Evolutionary conservation across 805 yeast genomes (phyloP).

Genomic region (Ogataea paraovalis): DNA sequence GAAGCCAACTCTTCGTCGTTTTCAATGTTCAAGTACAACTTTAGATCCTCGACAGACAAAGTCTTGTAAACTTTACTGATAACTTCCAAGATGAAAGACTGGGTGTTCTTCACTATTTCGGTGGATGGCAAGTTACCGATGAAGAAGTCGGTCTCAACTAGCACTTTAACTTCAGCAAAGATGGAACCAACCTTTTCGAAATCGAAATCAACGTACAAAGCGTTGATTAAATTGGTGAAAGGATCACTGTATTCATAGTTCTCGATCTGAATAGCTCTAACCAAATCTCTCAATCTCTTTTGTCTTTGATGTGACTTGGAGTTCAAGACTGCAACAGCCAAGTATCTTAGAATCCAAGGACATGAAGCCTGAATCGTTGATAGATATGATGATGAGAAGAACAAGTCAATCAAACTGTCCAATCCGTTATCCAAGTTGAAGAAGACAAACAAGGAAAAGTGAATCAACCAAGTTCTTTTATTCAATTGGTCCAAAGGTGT

Average conservation of each 20-base stretch:
- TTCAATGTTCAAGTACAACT: slow-evolving; percentile 11
- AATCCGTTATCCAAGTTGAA: slow-evolving; percentile 49
- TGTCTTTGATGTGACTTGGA: slow-evolving; percentile 36
- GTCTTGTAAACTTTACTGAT: slow-evolving; percentile 24
- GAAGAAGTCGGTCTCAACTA: slow-evolving; percentile 56
- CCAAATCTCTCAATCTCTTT: slow-evolving; percentile 54
- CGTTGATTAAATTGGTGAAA: slow-evolving; percentile 51
- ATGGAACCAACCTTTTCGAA: slow-evolving; percentile 49
- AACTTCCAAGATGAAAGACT: slow-evolving; percentile 21
- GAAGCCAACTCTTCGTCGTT: slow-evolving; percentile 27
- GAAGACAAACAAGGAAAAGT: slow-evolving; percentile 64
- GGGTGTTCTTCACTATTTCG: slow-evolving; percentile 21
- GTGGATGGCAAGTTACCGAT: slow-evolving; percentile 38
- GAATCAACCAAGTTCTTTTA: slow-evolving; percentile 64
- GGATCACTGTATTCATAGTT: slow-evolving; percentile 64
- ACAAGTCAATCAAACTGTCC: slow-evolving; percentile 52
- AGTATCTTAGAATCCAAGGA: slow-evolving; percentile 67
- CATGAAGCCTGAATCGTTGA: slow-evolving; percentile 67
- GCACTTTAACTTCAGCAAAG: slow-evolving; percentile 42
- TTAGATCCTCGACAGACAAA: slow-evolving; percentile 19
- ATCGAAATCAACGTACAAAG: slow-evolving; percentile 55
- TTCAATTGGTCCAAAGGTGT: slow-evolving; percentile 57
- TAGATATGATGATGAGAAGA: slow-evolving; percentile 55
- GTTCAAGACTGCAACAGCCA: slow-evolving; percentile 55
- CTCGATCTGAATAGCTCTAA: slow-evolving; percentile 57